These are phyloP conservation scores for Yarrowia sp. DNA, from an alignment of 805 yeast genomes.

Conservation along the genomic window DNA sequence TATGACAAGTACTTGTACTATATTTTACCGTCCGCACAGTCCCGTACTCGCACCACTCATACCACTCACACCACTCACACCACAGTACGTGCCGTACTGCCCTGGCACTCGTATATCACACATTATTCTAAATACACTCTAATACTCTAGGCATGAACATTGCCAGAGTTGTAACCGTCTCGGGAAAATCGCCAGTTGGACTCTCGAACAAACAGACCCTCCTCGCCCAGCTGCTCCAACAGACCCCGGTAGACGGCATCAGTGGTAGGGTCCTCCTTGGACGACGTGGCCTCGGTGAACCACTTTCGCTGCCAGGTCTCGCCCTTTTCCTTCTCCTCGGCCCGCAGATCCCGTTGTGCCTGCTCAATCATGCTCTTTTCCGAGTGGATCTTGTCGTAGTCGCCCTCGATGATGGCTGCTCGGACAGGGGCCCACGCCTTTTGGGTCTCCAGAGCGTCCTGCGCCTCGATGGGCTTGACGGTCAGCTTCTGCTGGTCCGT, in stretches of 20 bases:
- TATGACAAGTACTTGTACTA: too few species aligned
- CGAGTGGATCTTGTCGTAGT: conserved; percentile 68
- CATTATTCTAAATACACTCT: conserved; percentile 5
- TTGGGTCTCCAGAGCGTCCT: conserved; percentile 77
- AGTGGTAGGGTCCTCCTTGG: conserved; percentile 27
- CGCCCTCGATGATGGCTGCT: conserved; percentile 71
- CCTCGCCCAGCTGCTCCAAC: conserved; percentile 26
- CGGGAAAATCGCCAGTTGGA: conserved; percentile 33
- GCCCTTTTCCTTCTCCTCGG: conserved; percentile 63
- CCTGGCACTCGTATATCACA: background rate
- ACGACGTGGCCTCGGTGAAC: conserved; percentile 48
- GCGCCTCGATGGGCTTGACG: conserved; percentile 81
- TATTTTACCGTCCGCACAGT: too few species aligned
- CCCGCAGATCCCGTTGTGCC: conserved; percentile 77
- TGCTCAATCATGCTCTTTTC: conserved; percentile 80
- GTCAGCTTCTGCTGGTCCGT: conserved; percentile 43
- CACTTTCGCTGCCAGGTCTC: conserved; percentile 74
- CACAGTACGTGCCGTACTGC: too few species aligned
- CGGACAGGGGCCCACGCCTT: conserved; percentile 90
- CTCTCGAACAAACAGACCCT: conserved; percentile 30
- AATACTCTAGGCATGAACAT: conserved; percentile 28
- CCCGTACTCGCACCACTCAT: too few species aligned
- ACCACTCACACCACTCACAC: too few species aligned
- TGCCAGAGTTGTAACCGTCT: conserved; percentile 29
- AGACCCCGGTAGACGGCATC: conserved; percentile 28